Conservation (phyloP, 2,329 filamentous ascomycete genomes). For the Talaromyces rugulosus region DNA sequence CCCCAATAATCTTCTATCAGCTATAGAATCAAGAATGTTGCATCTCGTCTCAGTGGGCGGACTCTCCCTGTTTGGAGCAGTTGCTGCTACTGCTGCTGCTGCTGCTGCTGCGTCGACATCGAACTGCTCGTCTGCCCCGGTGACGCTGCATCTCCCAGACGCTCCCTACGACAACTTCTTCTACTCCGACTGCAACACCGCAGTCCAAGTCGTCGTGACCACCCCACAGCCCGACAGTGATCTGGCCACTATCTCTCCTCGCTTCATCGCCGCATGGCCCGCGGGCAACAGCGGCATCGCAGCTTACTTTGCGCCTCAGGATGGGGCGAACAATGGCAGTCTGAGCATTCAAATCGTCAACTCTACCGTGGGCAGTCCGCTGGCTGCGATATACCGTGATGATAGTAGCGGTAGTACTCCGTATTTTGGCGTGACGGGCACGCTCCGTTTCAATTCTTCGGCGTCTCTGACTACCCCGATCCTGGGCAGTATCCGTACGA, state of each 20-base stretch:
- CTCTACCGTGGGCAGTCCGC: constrained; percentile 41
- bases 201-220: constrained; percentile 58
- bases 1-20: not conserved
- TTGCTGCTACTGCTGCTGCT: not conserved
- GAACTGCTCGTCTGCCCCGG: constrained; percentile 25
- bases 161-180: constrained; percentile 63
- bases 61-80: not conserved
- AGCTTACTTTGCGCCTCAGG: constrained; percentile 53
- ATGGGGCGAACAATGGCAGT: constrained; percentile 48
- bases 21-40: not conserved
- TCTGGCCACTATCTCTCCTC: constrained; percentile 52
- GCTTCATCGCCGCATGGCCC: constrained; percentile 62
- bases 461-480: constrained; percentile 54
- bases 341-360: constrained; percentile 53
- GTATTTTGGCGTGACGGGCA: constrained; percentile 51
- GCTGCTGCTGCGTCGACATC: constrained; percentile 12
- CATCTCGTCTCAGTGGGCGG: not conserved
- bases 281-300: constrained; percentile 61
- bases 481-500: constrained; percentile 59
- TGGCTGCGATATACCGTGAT: constrained; percentile 44
- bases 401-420: constrained; percentile 29
- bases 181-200: constrained; percentile 59
- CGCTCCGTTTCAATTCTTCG: constrained; percentile 55
- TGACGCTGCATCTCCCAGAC: constrained; percentile 48
- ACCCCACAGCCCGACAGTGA: constrained; percentile 53